These are phyloP conservation scores for Tephrocybe sp. DNA, from an alignment of 768 basidiomycete species.

Conservation along the genomic window DNA sequence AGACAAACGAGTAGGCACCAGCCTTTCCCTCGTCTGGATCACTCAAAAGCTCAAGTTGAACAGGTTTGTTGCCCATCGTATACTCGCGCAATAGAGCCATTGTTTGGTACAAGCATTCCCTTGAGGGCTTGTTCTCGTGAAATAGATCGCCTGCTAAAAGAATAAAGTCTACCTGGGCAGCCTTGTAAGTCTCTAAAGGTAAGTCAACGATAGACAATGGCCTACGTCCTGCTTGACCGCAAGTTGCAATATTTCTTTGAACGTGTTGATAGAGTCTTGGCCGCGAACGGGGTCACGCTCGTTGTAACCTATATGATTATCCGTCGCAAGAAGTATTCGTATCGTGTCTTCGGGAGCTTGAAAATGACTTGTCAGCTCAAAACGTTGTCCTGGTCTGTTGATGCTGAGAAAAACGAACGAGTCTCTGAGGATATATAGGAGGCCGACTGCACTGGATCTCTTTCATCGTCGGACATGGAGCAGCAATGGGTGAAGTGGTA, in stretches of 20 bases:
- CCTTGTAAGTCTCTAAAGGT: not conserved
- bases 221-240: constrained; percentile 85
- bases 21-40: constrained; percentile 91
- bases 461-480: constrained; percentile 19
- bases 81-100: constrained; percentile 89
- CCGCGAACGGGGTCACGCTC: constrained; percentile 94
- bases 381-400: not conserved
- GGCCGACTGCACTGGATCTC: constrained; percentile 26
- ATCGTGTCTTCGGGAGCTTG: constrained; percentile 67
- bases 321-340: constrained; percentile 86
- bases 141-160: constrained; percentile 95
- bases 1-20: constrained; percentile 73
- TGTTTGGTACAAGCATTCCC: constrained; percentile 86
- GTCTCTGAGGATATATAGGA: constrained; percentile 30
- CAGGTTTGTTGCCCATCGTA: constrained; percentile 82
- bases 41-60: constrained; percentile 89
- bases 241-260: constrained; percentile 88
- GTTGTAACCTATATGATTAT: constrained; percentile 93
- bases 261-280: constrained; percentile 93
- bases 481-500: too few species aligned
- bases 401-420: constrained; percentile 34
- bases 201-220: not conserved
- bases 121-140: constrained; percentile 94
- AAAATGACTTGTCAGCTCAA: constrained; percentile 9
- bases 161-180: constrained; percentile 86